phyloP scores from a whole-genome alignment of 352 stramenopile genomes.

The Phytopythium litorale region DNA sequence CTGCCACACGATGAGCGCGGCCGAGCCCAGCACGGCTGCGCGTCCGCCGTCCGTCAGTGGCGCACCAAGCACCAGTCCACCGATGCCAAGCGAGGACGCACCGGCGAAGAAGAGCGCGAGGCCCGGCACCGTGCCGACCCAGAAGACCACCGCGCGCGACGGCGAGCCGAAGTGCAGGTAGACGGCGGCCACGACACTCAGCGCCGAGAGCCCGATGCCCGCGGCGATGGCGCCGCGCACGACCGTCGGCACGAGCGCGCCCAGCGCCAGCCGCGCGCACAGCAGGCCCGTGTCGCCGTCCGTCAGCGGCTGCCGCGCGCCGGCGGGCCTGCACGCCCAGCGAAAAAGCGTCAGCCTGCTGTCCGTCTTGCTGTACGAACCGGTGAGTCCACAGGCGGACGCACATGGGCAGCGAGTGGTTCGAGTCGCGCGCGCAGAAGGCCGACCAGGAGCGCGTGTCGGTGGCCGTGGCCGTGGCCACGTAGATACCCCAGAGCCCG shows the following conservation, averaged over 20 bases:
- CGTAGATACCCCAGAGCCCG: constrained; percentile 51
- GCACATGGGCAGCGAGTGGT: constrained; percentile 5
- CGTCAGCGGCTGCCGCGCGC: constrained; percentile 12
- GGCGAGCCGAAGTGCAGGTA: constrained; percentile 69
- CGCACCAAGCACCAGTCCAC: too few species aligned
- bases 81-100: constrained; percentile 6
- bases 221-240: constrained; percentile 44
- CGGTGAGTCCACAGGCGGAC: too few species aligned
- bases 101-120: constrained; percentile 45
- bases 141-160: constrained; percentile 54
- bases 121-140: constrained; percentile 49
- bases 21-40: constrained; percentile 38
- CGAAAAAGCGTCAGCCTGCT: too few species aligned
- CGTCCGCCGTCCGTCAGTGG: background rate
- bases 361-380: too few species aligned
- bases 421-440: constrained; percentile 41
- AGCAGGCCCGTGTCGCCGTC: constrained; percentile 19
- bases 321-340: constrained; percentile 4
- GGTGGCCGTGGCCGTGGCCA: constrained; percentile 25
- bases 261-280: constrained; percentile 25
- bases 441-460: constrained; percentile 42
- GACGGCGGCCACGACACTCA: constrained; percentile 40
- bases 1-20: constrained; percentile 57
- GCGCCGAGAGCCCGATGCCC: constrained; percentile 35
- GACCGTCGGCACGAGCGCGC: constrained; percentile 22